Percentiles rank a stretch among this genome's conserved stretches.
phyloP scores from a whole-genome alignment of 2,329 filamentous ascomycete genomes.

The Colletotrichum abscissum region DNA sequence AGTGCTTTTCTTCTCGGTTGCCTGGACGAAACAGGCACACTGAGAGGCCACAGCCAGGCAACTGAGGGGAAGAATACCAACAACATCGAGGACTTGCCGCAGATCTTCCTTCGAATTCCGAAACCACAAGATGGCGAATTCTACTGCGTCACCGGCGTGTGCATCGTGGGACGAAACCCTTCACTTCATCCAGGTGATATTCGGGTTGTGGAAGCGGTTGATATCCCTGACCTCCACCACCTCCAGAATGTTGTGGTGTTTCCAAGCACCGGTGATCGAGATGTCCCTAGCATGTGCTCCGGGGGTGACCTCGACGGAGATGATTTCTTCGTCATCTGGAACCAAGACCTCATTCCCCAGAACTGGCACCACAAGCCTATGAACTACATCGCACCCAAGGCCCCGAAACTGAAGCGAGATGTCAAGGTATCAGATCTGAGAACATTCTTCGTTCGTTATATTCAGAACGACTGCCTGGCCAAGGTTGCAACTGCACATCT shows the following conservation, averaged over 20 bases:
- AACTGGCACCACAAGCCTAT: constrained; percentile 82
- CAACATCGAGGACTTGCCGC: constrained; percentile 70
- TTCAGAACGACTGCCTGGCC: constrained; percentile 88
- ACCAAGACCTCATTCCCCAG: constrained; percentile 75
- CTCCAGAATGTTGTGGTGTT: constrained; percentile 89
- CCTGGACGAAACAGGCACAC: constrained; percentile 82
- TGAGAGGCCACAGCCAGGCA: constrained; percentile 76
- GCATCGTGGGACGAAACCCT: constrained; percentile 89
- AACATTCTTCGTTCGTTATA: constrained; percentile 89
- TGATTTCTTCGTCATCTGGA: constrained; percentile 96
- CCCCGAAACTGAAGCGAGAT: constrained; percentile 65
- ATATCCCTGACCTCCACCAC: constrained; percentile 78
- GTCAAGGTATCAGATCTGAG: constrained; percentile 81
- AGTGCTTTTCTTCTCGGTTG: constrained; percentile 91
- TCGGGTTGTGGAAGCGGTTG: constrained; percentile 85
- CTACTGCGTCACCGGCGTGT: constrained; percentile 78
- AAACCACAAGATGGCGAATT: constrained; percentile 66
- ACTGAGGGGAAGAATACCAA: constrained; percentile 53
- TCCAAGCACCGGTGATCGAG: constrained; percentile 83
- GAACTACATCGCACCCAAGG: constrained; percentile 74
- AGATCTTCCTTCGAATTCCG: constrained; percentile 90
- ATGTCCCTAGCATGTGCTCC: constrained; percentile 93
- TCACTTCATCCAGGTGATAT: constrained; percentile 95
- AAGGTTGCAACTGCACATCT: constrained; percentile 86
- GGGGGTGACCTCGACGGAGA: constrained; percentile 96